These are phyloP conservation scores for Endogone sp. DNA, from an alignment of 192 early-diverging fungal species.

Conservation along the genomic window DNA sequence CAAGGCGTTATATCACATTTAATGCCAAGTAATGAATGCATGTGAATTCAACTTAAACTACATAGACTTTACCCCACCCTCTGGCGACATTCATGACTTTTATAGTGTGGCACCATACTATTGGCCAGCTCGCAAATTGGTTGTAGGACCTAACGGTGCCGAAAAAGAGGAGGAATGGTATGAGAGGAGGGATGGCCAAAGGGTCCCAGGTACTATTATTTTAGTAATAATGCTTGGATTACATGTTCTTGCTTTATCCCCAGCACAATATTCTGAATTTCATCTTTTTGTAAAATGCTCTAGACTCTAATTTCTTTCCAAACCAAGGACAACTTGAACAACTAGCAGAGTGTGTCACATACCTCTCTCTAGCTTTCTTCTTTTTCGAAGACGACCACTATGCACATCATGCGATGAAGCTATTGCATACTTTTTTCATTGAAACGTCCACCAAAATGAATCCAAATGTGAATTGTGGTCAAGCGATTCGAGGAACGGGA, in stretches of 20 bases:
- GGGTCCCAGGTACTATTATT: slow-evolving; percentile 21
- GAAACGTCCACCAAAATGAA: slow-evolving; percentile 26
- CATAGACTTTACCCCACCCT: slow-evolving; percentile 19
- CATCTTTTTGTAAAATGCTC: not conserved
- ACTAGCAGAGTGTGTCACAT: slow-evolving; percentile 16
- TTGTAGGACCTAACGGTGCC: not conserved
- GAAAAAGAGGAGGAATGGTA: slow-evolving; percentile 8
- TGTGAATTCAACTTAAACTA: too few species aligned
- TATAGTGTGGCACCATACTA: slow-evolving; percentile 31
- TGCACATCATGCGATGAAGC: slow-evolving; percentile 13
- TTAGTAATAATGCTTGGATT: not conserved
- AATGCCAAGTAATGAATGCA: too few species aligned
- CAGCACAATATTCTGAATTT: not conserved
- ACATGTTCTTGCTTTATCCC: not conserved
- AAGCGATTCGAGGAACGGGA: slow-evolving; percentile 20
- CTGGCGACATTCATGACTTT: slow-evolving; percentile 24
- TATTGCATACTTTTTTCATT: slow-evolving; percentile 20
- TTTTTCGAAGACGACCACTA: slow-evolving; percentile 18
- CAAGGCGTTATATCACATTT: too few species aligned
- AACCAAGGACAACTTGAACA: slow-evolving; percentile 27
- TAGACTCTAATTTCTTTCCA: slow-evolving; percentile 13
- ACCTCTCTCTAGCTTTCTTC: slow-evolving; percentile 22
- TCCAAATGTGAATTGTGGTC: slow-evolving; percentile 31
- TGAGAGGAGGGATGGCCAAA: slow-evolving; percentile 26
- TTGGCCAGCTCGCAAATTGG: slow-evolving; percentile 17